Conservation (phyloP, 1,284 basidiomycete species). For the Sanghuangporus weigelae region DNA sequence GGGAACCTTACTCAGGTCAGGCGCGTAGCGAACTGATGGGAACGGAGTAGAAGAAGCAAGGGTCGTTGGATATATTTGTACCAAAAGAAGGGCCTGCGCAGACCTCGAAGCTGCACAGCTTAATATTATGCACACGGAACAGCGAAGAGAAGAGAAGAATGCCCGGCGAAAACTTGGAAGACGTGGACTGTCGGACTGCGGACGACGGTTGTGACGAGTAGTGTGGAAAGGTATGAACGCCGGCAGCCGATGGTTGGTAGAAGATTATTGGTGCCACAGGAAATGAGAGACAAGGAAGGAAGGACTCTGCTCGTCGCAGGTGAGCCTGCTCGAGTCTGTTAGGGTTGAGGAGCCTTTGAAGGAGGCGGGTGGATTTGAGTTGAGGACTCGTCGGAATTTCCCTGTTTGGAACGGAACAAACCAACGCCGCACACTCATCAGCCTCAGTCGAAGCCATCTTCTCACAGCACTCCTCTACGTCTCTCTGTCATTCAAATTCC, state of each 20-base stretch:
- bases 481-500: neutral
- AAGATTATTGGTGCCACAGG: neutral
- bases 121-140: neutral
- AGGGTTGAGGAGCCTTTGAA: neutral
- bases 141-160: neutral
- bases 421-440: neutral
- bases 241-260: neutral
- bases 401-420: slow-evolving; percentile 1
- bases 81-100: neutral
- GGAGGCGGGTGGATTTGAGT: neutral
- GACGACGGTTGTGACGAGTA: neutral
- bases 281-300: neutral
- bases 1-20: no score
- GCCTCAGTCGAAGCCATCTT: neutral
- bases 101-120: neutral
- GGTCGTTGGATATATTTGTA: neutral
- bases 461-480: neutral
- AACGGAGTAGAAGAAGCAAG: neutral
- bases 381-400: neutral
- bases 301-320: neutral
- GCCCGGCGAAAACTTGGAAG: neutral
- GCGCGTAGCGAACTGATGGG: neutral
- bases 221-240: neutral
- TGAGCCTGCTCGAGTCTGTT: neutral
- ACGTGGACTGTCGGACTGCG: neutral